Base-by-base conservation (phyloP, 257 asterid species). In the Nicotiana knightiana region DNA sequence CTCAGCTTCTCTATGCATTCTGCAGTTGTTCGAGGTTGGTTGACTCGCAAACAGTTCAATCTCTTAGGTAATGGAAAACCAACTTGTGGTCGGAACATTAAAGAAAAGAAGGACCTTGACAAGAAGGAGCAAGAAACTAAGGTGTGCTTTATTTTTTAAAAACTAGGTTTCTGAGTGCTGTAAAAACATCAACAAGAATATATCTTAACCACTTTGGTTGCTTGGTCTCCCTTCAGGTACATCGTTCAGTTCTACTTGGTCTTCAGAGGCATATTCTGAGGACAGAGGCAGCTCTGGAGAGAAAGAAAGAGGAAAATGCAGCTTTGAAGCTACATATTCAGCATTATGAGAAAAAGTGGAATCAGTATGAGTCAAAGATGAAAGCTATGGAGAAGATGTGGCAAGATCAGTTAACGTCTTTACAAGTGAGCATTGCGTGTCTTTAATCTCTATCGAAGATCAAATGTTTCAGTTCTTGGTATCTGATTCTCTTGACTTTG, bases 391-490 rank as follows among this genome's bases (percentile, higher is more conserved):
- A 94, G 85, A 91, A 84, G 76, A 82, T 80, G 82, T 94, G 98
- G 98, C 98, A 94, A 81, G 95, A 94, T 85, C 91, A 94, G 77
- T 86, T 94, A 39, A 88, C 86, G 57, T 76, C 90, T 62, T 81
- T 91, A 71, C 97, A 94, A 84, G 97, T 94, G 67, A 88, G 93
- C 61, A 81, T 26, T 46, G 18, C 1, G 3, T 46, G 53, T n/a
- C 46, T 4, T 21, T 35, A 37, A 28, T 28, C 30, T 28, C 30
- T 28, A 28, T 28, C 30, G 30, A 28, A 28, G 30, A 28, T 28
- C 35, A 26, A 26, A 63, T 26, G 37, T 26, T 62, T 24, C 67
- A 51, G 57, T 13, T 10, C 4, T 51, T 11, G 17, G 11, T 3
- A 51, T 51, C 30, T 28, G 30, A 28, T 28, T 28, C 30, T 28